Evolutionary conservation across 495 filamentous ascomycete genomes (phyloP), one percentile per base, ranked within the genome.

Genomic region (Annulohypoxylon stygium): DNA sequence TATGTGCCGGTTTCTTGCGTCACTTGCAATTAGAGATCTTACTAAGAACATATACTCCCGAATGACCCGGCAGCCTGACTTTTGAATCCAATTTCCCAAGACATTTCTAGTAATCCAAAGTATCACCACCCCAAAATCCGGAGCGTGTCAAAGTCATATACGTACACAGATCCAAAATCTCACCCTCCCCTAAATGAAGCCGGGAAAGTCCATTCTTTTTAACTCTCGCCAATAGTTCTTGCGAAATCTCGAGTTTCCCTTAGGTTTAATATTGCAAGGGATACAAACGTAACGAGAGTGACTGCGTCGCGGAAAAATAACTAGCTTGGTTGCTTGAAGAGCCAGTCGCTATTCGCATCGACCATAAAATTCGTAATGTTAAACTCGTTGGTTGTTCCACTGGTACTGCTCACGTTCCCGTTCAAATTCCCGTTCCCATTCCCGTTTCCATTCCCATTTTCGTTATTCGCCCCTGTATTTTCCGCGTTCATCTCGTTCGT

Each of bases 361-460:
- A 89, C 86, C 87, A 88, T 89, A 67, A 88, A 91, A 73, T 90
- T 89, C 23, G 86, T 89, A 53, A 90, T 90, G 62, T 90, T 90
- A 75, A 89, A 90, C 75, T 89, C 86, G 53, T 82, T 82, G 8
- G 78, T 39, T 23, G 74, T 70, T n/a, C 71, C 78, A 20, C 34
- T 67, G 5, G 57, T 62, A 10, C 61, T 58, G 7, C 43, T 75
- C 4, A 39, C 59, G 14, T 43, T 55, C 10, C 50, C 50, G 36
- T 66, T 57, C 14, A 37, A 20, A 25, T 36, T n/a, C 9, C 74
- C 66, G 25, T 61, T 48, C 12, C 65, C 67, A 33, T 66, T 62
- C 8, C 37, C 57, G 14, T 51, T 61, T 14, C 41, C 50, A 23
- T 51, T 51, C 2, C 53, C 30, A 25, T 37, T 16, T 12, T 76